Percentiles rank a stretch among this genome's conserved stretches.
Conservation (phyloP, 352 stramenopile genomes). For the Phytopythium mirpurense region DNA sequence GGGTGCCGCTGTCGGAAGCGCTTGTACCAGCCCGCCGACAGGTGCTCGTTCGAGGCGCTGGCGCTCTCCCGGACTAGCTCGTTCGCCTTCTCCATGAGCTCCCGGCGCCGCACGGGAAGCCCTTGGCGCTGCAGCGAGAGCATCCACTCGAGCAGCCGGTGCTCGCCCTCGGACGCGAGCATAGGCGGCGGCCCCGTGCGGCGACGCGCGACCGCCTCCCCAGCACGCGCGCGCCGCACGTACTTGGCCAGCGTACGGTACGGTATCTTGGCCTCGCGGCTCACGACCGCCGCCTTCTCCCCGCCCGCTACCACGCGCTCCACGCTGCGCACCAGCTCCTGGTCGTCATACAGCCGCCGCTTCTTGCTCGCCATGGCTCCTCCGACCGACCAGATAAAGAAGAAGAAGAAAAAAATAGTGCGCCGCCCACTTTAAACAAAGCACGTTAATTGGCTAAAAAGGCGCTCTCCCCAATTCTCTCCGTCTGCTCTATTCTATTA, state of each 20-base stretch:
- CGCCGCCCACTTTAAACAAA: no score
- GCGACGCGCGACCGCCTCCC: slow-evolving; percentile 7
- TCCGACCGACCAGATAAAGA: no score
- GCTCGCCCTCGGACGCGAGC: slow-evolving; percentile 8
- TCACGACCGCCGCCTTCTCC: slow-evolving; percentile 8
- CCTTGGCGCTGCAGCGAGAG: slow-evolving; percentile 7
- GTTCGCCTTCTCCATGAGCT: slow-evolving; percentile 16
- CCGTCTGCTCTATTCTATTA: no score
- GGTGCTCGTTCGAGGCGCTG: slow-evolving; percentile 1
- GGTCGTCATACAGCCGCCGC: slow-evolving; percentile 12
- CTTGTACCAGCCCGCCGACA: slow-evolving; percentile 16
- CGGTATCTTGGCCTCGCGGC: slow-evolving; percentile 10
- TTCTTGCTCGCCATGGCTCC: slow-evolving; percentile 8
- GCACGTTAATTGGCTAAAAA: no score
- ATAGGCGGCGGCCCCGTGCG: slow-evolving; percentile 9
- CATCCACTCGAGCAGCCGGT: slow-evolving; percentile 15
- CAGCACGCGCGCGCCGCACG: slow-evolving; percentile 9
- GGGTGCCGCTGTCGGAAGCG: slow-evolving; percentile 13
- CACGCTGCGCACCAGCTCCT: slow-evolving; percentile 8
- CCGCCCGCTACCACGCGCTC: slow-evolving; percentile 13
- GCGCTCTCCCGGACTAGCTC: slow-evolving; percentile 6
- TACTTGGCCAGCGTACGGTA: slow-evolving; percentile 17
- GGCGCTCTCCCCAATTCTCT: no score
- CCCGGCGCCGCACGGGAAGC: slow-evolving; percentile 10
- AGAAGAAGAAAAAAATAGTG: no score